Base-by-base conservation (phyloP, 2,329 filamentous ascomycete species). In the Hortaea werneckii region DNA sequence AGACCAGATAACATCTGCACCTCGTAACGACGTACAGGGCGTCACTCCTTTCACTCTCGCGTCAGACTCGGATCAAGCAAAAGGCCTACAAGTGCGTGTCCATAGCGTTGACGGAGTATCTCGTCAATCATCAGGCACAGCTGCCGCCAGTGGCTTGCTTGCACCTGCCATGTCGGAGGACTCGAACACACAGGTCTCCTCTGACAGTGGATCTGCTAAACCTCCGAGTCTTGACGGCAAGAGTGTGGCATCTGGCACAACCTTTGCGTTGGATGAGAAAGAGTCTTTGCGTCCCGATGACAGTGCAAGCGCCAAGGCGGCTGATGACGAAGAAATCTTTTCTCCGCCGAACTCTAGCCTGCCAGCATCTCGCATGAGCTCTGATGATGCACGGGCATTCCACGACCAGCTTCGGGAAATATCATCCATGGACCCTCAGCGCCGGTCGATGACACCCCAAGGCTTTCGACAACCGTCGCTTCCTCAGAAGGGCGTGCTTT, bases 191-290 rank as follows among this genome's bases (percentile, higher is more conserved):
- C 69, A 71, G 48, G 56, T 72, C 4, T 71, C 70, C 12, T 73
- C 70, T 11, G 80, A 77, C 11, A 76, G 70, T 53, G 77, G 73
- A 40, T 81, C 78, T 35, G 88, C 82, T 2, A 95, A 95, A 66
- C 86, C 87, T 43, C 84, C 87, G 32, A 95, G 88, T 61, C 74
- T 95, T 37, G 90, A 95, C 63, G 88, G 86, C 41, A 95, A 95
- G 69, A 95, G 89, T 64, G 86, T 94, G 57, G 87, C 87, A 4
- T 96, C 90, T 27, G 87, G 87, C 11, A 94, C 87, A 4, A 95
- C 90, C 0, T 95, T 95, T 67, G 88, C 87, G n/a, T 73, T 95
- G 61, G 90, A 96, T 59, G 90, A 96, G 66, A 95, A 95, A 64
- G 90, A 95, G 63, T 95, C 89, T 5, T 74, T 95, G 44, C 83